Percentiles rank a stretch among this genome's conserved stretches.
Conservation (phyloP, 2,329 filamentous ascomycete species). For the Aspergillus sp. region DNA sequence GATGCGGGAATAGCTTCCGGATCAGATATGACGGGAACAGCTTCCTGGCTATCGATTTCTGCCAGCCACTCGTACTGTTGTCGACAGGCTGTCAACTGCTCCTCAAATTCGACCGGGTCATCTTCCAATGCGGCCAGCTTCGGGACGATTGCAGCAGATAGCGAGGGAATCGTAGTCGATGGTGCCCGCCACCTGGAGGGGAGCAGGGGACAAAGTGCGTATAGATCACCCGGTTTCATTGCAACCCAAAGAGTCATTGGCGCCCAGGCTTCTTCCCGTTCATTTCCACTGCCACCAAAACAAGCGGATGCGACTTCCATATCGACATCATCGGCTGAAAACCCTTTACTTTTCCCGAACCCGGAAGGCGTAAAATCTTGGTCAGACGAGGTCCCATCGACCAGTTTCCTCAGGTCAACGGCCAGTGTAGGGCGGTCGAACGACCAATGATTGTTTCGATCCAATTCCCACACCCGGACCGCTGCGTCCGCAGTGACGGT, state of each 20-base stretch:
- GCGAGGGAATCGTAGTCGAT: conserved; percentile 66
- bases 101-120: conserved; percentile 35
- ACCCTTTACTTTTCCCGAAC: conserved; percentile 66
- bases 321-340: conserved; percentile 81
- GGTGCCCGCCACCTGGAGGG: conserved; percentile 78
- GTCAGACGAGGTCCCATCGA: conserved; percentile 70
- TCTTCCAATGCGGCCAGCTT: conserved; percentile 47
- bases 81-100: conserved; percentile 40
- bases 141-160: conserved; percentile 74
- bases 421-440: conserved; percentile 77
- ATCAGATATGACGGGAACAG: conserved; percentile 31
- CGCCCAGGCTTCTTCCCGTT: conserved; percentile 65
- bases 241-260: conserved; percentile 95
- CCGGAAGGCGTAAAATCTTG: conserved; percentile 74
- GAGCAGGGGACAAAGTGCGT: conserved; percentile 82
- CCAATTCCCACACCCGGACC: conserved; percentile 84
- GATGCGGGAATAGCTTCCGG: conserved; percentile 33
- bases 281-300: conserved; percentile 64
- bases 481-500: conserved; percentile 84
- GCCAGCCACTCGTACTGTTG: conserved; percentile 55
- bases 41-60: conserved; percentile 48
- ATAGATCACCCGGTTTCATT: conserved; percentile 90
- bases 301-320: conserved; percentile 89
- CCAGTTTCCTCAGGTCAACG: conserved; percentile 81
- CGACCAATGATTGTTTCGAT: conserved; percentile 72